Percentiles rank a stretch among this genome's conserved stretches.
phyloP scores from a whole-genome alignment of 306 rosid species.

The Crataegus laevigata region DNA sequence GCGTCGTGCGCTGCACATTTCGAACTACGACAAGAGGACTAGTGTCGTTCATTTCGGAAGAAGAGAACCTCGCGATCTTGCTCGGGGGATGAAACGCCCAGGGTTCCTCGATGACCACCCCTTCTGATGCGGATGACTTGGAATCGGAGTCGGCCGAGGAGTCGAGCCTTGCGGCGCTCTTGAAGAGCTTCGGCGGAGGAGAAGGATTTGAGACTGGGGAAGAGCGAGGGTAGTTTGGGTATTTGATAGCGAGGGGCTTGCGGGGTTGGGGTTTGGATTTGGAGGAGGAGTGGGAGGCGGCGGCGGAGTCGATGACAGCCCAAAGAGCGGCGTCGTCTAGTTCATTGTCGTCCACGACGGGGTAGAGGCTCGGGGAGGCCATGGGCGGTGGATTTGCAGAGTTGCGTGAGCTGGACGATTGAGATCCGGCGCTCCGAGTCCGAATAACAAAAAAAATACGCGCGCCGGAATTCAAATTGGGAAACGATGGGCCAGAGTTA shows the following conservation, averaged over 20 bases:
- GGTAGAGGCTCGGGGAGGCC: slow-evolving; percentile 38
- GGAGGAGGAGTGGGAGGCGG: slow-evolving; percentile 52
- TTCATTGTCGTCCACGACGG: slow-evolving; percentile 66
- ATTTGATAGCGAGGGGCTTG: slow-evolving; percentile 38
- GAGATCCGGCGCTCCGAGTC: background rate
- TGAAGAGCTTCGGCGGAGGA: slow-evolving; percentile 33
- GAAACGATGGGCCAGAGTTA: background rate
- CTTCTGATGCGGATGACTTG: slow-evolving; percentile 11
- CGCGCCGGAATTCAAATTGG: background rate
- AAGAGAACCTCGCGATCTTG: slow-evolving; percentile 36
- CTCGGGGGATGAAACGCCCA: slow-evolving; percentile 65
- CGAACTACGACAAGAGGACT: slow-evolving; percentile 57
- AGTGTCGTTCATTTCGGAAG: slow-evolving; percentile 28
- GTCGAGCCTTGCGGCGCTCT: slow-evolving; percentile 16
- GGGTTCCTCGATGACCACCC: slow-evolving; percentile 62
- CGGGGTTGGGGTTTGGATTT: slow-evolving; percentile 45
- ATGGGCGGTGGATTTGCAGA: background rate
- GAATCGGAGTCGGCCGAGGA: slow-evolving; percentile 6
- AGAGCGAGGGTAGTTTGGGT: slow-evolving; percentile 18
- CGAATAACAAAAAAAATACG: background rate
- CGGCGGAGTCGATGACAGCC: slow-evolving; percentile 87
- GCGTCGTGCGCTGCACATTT: slow-evolving; percentile 37
- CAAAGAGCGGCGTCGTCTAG: slow-evolving; percentile 84
- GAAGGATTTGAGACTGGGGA: slow-evolving; percentile 38
- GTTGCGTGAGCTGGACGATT: background rate